Evolutionary conservation across 441 rosid species (phyloP), one percentile per base, ranked within the genome.

Genomic region (Macaranga tanarius): DNA sequence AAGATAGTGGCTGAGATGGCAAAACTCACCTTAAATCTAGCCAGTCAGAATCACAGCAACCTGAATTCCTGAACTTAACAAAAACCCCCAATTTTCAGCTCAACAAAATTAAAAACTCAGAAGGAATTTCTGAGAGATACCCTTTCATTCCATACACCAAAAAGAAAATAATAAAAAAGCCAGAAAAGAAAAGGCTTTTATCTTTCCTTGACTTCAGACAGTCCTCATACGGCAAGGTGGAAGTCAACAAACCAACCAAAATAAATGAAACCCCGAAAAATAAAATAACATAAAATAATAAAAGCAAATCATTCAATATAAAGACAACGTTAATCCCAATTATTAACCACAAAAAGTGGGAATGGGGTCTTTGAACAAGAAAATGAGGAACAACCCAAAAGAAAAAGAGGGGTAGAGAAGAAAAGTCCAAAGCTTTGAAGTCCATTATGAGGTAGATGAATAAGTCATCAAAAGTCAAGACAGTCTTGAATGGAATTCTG

Each of bases 161-260:
- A 17, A 56, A 34, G 6, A 34, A 34, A 34, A 34, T 1, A 28
- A 1, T 4, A 40, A 76, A 70, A 56, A 44, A 26, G 0, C 60
- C 1, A 20, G 73, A 63, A 48, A 16, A 50, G 12, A 17, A 9
- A 5, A 9, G 20, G 1, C 23, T 13, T 52, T 52, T 52, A 59
- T 68, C 23, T 10, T 59, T 67, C 47, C 23, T 40, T 50, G 52
- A 28, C 22, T 45, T 38, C 45, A 40, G 26, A 38, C 65, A 71
- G 80, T 80, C 80, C 51, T 60, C 9, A 54, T 79, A 80, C 77
- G 84, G 84, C 76, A 76, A 22, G 17, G 11, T 62, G 70, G 17
- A 65, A 74, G 80, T 78, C 78, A 76, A 60, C 75, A 6, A 25
- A 25, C 45, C 45, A 67, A 71, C 52, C 75, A 67, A 66, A 76